These are phyloP conservation scores for Xylaria sp. DNA, from an alignment of 2,329 filamentous ascomycete species.

Conservation along the genomic window DNA sequence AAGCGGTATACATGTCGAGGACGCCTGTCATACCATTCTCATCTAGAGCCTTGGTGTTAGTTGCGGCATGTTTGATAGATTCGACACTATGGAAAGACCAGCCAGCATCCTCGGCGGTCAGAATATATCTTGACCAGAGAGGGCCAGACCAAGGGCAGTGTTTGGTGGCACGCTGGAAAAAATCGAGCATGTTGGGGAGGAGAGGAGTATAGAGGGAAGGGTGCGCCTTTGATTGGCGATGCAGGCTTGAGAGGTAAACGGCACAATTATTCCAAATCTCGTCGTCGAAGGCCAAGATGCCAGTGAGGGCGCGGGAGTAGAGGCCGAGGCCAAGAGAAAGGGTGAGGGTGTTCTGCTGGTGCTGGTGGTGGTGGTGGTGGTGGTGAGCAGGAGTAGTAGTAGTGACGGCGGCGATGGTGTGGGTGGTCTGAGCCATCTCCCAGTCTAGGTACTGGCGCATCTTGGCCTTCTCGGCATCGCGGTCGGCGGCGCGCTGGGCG, in stretches of 20 bases:
- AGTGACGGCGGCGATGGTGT: conserved; percentile 57
- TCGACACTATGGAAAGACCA: conserved; percentile 84
- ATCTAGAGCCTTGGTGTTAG: conserved; percentile 84
- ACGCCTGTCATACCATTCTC: conserved; percentile 87
- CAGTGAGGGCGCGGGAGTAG: conserved; percentile 79
- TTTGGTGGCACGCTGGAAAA: conserved; percentile 82
- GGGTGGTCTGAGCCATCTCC: conserved; percentile 75
- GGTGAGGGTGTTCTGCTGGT: conserved; percentile 50
- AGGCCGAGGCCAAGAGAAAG: conserved; percentile 70
- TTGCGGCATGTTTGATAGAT: conserved; percentile 90
- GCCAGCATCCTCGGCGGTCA: conserved; percentile 82
- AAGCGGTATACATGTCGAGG: conserved; percentile 89
- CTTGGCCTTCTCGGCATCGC: conserved; percentile 61
- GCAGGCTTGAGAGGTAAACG: conserved; percentile 72
- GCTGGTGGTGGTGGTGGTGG: conserved; percentile 13
- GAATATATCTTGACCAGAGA: conserved; percentile 89
- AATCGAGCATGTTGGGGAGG: conserved; percentile 68
- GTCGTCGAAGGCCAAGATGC: conserved; percentile 77
- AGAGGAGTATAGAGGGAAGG: conserved; percentile 52
- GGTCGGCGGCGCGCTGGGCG: conserved; percentile 66
- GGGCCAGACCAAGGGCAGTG: conserved; percentile 94
- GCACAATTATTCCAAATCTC: conserved; percentile 85
- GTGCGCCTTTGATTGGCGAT: conserved; percentile 53
- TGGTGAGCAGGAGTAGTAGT: conserved; percentile 46
- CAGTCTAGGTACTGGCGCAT: conserved; percentile 82